Evolutionary conservation across 768 basidiomycete species (phyloP), one percentile per base, ranked within the genome.

Genomic region (Termitomyces bulborhizus): DNA sequence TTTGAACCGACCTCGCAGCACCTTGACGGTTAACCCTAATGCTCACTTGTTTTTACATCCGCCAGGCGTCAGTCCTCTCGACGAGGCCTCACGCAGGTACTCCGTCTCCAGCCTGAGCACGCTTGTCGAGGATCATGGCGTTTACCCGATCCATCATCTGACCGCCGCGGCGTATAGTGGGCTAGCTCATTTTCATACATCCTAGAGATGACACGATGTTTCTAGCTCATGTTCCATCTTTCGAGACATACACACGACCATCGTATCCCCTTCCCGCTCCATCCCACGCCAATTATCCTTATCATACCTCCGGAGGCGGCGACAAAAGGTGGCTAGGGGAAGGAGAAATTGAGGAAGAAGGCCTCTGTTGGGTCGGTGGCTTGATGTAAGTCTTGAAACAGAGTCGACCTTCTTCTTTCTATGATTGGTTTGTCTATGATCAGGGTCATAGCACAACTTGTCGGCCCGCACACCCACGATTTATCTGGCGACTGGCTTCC

Each of bases 21-120:
- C 76, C 41, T 70, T 85, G 36, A 78, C 68, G 12, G 73, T 85
- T 31, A 92, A 93, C 61, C 63, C 68, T 8, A 90, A 87, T 65
- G 89, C 90, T n/a, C 79, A 75, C 51, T 62, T 76, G 40, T 78
- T 91, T 53, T 66, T 93, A 41, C 81, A 84, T 61, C 90, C 89
- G 6, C 84, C 87, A 3, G 86, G 83, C 4, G 79, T 88, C 41
- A 74, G 72, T 15, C 57, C 67, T 36, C 21, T 56, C 27, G 51
- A 54, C 21, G 47, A 58, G 12, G 31, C 45, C 46, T 47, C 55
- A 39, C 45, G 53, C 41, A 47, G 51, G 46, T 53, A 48, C 37
- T 54, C 55, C 24, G 27, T 49, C 44, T 62, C 60, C 32, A 59
- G 56, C 18, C 46, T 56, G 46, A 56, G 54, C 46, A 60, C 59